Evolutionary conservation across 2,329 filamentous ascomycete species (phyloP).

Genomic region (Metarhizium robertsii): DNA sequence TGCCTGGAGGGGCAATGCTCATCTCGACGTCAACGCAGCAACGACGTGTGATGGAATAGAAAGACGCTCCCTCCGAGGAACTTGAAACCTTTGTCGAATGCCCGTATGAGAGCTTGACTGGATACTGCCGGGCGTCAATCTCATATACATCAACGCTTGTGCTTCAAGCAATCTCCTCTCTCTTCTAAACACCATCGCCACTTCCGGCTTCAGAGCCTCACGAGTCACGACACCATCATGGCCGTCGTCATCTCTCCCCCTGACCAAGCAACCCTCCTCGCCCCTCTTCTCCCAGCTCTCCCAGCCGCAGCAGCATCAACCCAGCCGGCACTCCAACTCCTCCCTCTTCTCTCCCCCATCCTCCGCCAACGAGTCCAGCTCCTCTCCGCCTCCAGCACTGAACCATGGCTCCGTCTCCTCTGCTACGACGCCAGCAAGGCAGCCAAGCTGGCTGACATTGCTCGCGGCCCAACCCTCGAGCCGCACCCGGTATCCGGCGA

Average conservation of each 20-base stretch:
- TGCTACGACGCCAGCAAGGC: constrained; percentile 55
- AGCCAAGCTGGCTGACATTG: constrained; percentile 50
- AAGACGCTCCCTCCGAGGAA: background rate
- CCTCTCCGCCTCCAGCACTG: constrained; percentile 47
- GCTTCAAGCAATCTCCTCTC: no score
- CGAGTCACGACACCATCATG: constrained; percentile 9
- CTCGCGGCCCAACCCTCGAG: constrained; percentile 55
- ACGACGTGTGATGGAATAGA: background rate
- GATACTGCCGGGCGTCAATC: no score
- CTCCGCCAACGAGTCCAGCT: constrained; percentile 57
- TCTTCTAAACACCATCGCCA: background rate
- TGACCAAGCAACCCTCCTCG: constrained; percentile 37
- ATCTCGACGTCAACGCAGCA: background rate
- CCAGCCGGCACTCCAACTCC: constrained; percentile 44
- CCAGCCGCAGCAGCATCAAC: constrained; percentile 49
- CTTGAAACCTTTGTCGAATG: no score
- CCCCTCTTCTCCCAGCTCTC: constrained; percentile 49
- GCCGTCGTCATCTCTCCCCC: constrained; percentile 29
- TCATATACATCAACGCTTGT: no score
- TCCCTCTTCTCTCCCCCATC: constrained; percentile 56
- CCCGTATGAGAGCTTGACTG: no score
- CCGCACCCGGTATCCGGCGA: constrained; percentile 77
- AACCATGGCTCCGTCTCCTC: constrained; percentile 65
- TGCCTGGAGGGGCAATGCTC: background rate
- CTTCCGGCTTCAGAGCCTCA: background rate